Conservation (phyloP, 495 filamentous ascomycete species). For the Trichoderma gamsii region DNA sequence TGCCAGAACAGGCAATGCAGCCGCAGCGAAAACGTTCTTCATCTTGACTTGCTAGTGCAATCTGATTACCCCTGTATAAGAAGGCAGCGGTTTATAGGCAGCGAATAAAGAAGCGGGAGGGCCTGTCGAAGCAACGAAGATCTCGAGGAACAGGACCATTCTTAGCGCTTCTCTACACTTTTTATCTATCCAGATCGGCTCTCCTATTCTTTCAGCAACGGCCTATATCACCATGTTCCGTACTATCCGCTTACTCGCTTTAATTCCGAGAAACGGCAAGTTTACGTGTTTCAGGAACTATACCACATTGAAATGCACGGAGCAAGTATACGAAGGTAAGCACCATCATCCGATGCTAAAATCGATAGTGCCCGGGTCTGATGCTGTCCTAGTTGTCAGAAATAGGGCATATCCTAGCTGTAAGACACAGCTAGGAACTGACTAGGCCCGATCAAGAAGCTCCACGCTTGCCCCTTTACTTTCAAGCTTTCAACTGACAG, state of each 20-base stretch:
- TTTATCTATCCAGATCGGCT: not conserved
- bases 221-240: not conserved
- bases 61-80: not conserved
- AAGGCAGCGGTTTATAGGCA: not conserved
- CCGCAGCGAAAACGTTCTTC: constrained; percentile 8
- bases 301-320: not conserved
- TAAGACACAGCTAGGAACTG: not conserved
- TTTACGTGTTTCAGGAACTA: not conserved
- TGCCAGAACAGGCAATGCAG: constrained; percentile 2
- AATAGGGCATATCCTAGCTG: constrained; percentile 1
- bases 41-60: not conserved
- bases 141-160: not conserved
- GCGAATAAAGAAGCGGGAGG: not conserved
- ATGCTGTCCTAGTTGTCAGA: constrained; percentile 1
- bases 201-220: not conserved
- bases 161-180: not conserved
- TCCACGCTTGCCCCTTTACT: constrained; percentile 6
- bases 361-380: not conserved
- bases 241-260: not conserved
- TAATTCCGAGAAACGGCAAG: not conserved
- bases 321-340: not conserved
- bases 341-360: constrained; percentile 11
- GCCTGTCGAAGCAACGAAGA: not conserved
- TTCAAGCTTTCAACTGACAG: not conserved
- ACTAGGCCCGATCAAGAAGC: constrained; percentile 8